Base-by-base conservation (phyloP, 2,329 filamentous ascomycete species). In the Colletotrichum caudatum region DNA sequence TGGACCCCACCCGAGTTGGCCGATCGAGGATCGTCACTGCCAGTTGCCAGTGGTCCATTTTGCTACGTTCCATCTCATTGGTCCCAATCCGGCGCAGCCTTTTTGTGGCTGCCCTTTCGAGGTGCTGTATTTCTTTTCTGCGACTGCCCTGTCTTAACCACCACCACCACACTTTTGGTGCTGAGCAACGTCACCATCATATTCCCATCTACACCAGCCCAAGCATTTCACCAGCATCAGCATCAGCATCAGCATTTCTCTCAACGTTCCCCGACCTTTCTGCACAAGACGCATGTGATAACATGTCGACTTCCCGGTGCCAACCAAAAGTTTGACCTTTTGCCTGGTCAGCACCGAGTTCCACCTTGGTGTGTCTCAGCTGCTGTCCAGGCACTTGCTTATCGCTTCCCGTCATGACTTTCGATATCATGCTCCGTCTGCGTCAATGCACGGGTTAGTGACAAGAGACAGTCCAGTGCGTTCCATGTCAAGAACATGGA, bases 21-120 rank as follows among this genome's bases (percentile, higher is more conserved):
- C 69, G 65, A 71, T 71, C 65, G 39, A 69, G 54, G 69, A 71
- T 71, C 69, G 46, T 60, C 59, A 64, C 59, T 69, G 65, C 65
- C 65, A 56, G 54, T 57, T 4, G 20, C 2, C 20, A 37, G 33
- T 57, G n/a, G 33, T 20, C 12, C 20, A 37, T 57, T 23, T 57
- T 39, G 46, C 39, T 29, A 20, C 26, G 20, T 18, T 44, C 23
- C 33, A 7, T 71, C 23, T 44, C 58, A 67, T 68, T 71, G 64
- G 68, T 51, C 64, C 57, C 64, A 64, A 53, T 63, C 59, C 69
- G 44, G 65, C 48, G 33, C 56, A 35, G 41, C 66, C 44, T 16
- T 26, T 51, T 12, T 37, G n/a, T 37, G 20, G 14, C 46, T 57
- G 12, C 33, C 33, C 12, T 39, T 56, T 20, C 20, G 37, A 4